A percentile compares a stretch with the other conserved stretches of the same genome.
Evolutionary conservation across 352 stramenopile species (phyloP).

Genomic region (Globisporangium sylvaticum): DNA sequence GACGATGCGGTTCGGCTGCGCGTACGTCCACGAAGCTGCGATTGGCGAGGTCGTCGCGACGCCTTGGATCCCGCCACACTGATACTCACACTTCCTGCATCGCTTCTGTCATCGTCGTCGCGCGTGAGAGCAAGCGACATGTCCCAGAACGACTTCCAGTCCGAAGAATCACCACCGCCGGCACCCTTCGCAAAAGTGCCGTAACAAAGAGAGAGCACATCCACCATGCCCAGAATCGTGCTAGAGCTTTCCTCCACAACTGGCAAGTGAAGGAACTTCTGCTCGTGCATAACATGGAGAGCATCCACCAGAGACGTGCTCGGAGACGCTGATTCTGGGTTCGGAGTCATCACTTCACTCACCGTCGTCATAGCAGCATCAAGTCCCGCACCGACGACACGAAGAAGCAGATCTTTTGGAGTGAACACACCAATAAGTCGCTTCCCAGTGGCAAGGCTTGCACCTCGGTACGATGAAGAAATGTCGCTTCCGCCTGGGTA

Average conservation of each 20-base stretch:
- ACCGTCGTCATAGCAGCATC: slow-evolving; percentile 89
- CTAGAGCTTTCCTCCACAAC: slow-evolving; percentile 86
- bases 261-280: slow-evolving; percentile 96
- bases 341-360: slow-evolving; percentile 94
- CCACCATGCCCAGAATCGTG: slow-evolving; percentile 81
- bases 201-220: slow-evolving; percentile 87
- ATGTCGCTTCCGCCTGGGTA: slow-evolving; percentile 23
- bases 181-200: slow-evolving; percentile 79
- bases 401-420: slow-evolving; percentile 96
- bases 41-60: slow-evolving; percentile 26
- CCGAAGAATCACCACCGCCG: slow-evolving; percentile 52
- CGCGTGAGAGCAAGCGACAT: slow-evolving; percentile 77
- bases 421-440: slow-evolving; percentile 95
- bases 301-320: slow-evolving; percentile 94
- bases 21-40: slow-evolving; percentile 25
- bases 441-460: slow-evolving; percentile 42
- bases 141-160: slow-evolving; percentile 89
- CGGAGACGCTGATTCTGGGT: slow-evolving; percentile 92
- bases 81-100: slow-evolving; percentile 48
- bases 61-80: slow-evolving; percentile 55
- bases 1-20: slow-evolving; percentile 46
- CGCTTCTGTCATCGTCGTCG: slow-evolving; percentile 71
- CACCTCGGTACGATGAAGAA: slow-evolving; percentile 23
- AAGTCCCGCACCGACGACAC: slow-evolving; percentile 91
- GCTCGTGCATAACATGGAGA: slow-evolving; percentile 97